Percentiles rank a stretch among this genome's conserved stretches.
Conservation (phyloP, 2,329 filamentous ascomycete species). For the Furcasterigmium furcatum region DNA sequence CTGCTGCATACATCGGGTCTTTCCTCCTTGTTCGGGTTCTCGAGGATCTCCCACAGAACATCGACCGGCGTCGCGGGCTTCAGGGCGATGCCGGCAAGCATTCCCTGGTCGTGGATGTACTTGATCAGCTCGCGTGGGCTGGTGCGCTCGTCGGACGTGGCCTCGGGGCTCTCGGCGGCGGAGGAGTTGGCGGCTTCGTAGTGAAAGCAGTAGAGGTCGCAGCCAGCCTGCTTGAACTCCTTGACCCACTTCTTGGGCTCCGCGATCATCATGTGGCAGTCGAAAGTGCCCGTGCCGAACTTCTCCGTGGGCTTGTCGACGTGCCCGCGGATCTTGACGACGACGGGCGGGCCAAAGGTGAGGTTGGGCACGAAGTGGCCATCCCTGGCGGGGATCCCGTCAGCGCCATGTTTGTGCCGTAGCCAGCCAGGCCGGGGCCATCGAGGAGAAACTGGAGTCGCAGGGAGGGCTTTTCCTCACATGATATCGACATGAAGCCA, state of each 20-base stretch:
- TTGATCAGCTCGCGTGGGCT: slow-evolving; percentile 80
- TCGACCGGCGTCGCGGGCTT: slow-evolving; percentile 91
- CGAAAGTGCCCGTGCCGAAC: slow-evolving; percentile 85
- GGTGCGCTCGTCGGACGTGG: slow-evolving; percentile 66
- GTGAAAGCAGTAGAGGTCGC: slow-evolving; percentile 99
- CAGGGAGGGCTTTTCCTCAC: slow-evolving; percentile 28
- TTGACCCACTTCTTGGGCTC: slow-evolving; percentile 99
- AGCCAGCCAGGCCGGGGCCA: too few relatives aligned
- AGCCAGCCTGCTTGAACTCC: slow-evolving; percentile 89
- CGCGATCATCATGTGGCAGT: slow-evolving; percentile 99
- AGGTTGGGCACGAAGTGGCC: slow-evolving; percentile 99
- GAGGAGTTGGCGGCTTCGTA: slow-evolving; percentile 94
- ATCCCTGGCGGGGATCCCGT: slow-evolving; percentile 60
- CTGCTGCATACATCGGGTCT: slow-evolving; percentile 78
- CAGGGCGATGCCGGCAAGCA: slow-evolving; percentile 91
- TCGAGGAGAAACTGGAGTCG: background rate
- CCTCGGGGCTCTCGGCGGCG: slow-evolving; percentile 76
- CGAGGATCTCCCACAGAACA: slow-evolving; percentile 87
- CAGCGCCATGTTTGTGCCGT: slow-evolving; percentile 1
- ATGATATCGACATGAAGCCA: slow-evolving; percentile 96
- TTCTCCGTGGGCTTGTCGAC: slow-evolving; percentile 70
- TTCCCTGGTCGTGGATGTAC: slow-evolving; percentile 84
- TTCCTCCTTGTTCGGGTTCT: slow-evolving; percentile 68
- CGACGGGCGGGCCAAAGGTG: slow-evolving; percentile 92
- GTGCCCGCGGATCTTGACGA: slow-evolving; percentile 86